Evolutionary conservation across 257 asterid species (phyloP), one percentile per base, ranked within the genome.

Genomic region (Fraxinus cuspidata): DNA sequence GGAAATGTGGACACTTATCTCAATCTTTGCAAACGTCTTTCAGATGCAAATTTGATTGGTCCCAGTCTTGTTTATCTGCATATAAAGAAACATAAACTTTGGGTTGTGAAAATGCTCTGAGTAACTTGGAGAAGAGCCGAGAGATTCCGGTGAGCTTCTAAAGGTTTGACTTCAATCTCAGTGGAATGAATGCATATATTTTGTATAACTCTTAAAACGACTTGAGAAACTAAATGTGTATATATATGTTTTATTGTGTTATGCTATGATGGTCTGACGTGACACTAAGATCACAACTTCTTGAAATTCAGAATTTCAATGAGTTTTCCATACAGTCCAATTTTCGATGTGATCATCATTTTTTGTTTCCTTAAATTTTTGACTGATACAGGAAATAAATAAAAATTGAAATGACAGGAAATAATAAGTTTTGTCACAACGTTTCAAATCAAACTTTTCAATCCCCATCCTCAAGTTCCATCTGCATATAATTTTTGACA

Each of bases 51-150:
- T 51, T 79, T 96, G 86, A 88, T 89, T 5, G 96, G 93, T 10
- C 96, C 99, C 0, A 78, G 90, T 32, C 83, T 96, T 28, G 84
- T 96, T 11, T 96, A 96, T 75, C 83, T 96, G 83, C 88, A 93
- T 82, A 53, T 96, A 64, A 90, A 86, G 81, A 93, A 87, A 73
- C 85, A 88, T 44, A 88, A 88, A 88, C 90, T 96, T 13, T 96
- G 99, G 99, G 67, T 93, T 70, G 71, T 93, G 71, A 93, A 86
- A 82, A 85, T 89, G 90, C 88, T 95, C 3, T 95, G 91, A 92
- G 72, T 76, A 53, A n/a, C 15, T 42, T 32, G 27, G n/a, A 29
- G 49, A 64, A 77, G 79, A 31, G 21, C 5, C 16, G 1, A 5
- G 23, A 32, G 64, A 21, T n/a, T 69, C 53, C 69, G 51, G 4